phyloP scores from a whole-genome alignment of 805 yeast species.

The Lipomyces anomalus region DNA sequence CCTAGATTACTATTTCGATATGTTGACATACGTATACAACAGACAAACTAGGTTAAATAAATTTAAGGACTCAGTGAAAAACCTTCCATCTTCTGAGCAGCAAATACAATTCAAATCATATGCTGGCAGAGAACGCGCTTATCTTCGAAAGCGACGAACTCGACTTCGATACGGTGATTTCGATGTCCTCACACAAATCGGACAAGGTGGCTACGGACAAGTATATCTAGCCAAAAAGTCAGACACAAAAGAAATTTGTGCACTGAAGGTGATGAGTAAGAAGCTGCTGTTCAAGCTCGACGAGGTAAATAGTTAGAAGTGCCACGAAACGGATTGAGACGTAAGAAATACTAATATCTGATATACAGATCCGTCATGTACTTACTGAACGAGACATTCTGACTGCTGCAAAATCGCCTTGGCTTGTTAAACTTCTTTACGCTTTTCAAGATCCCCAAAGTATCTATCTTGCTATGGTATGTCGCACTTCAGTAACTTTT shows the following conservation, averaged over 20 bases:
- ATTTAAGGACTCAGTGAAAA: slow-evolving; percentile 47
- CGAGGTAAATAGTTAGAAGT: slow-evolving; percentile 39
- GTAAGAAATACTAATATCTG: slow-evolving; percentile 1
- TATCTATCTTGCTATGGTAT: slow-evolving; percentile 81
- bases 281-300: slow-evolving; percentile 79
- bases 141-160: slow-evolving; percentile 78
- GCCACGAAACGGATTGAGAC: background rate
- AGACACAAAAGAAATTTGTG: slow-evolving; percentile 93
- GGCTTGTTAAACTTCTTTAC: slow-evolving; percentile 89
- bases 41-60: slow-evolving; percentile 76
- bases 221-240: slow-evolving; percentile 92
- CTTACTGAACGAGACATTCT: slow-evolving; percentile 93
- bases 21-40: slow-evolving; percentile 83
- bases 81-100: slow-evolving; percentile 37
- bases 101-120: slow-evolving; percentile 71
- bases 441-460: slow-evolving; percentile 92
- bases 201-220: slow-evolving; percentile 99
- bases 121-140: slow-evolving; percentile 75
- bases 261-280: slow-evolving; percentile 85
- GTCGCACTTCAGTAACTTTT: background rate
- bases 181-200: slow-evolving; percentile 95
- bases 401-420: slow-evolving; percentile 91
- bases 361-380: slow-evolving; percentile 72
- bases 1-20: slow-evolving; percentile 91
- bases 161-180: slow-evolving; percentile 94